Conservation (phyloP, 2,329 filamentous ascomycete genomes). For the Volutella citrinella region DNA sequence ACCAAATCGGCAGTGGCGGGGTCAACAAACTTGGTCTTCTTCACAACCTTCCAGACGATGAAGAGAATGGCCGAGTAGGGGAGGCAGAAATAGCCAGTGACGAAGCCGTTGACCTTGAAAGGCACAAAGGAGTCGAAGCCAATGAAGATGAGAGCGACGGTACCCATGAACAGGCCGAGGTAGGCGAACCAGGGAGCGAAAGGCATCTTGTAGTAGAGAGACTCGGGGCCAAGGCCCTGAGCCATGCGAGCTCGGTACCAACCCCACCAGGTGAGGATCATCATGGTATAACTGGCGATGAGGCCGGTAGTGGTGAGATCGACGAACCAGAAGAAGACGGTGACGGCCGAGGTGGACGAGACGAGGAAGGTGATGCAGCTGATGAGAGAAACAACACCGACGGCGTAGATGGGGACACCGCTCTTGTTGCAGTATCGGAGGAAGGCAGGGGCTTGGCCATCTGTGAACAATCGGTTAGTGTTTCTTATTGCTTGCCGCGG, state of each 20-base stretch:
- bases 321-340: conserved; percentile 51
- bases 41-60: conserved; percentile 33
- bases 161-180: conserved; percentile 44
- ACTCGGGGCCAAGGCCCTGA: conserved; percentile 42
- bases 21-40: conserved; percentile 51
- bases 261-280: conserved; percentile 39
- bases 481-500: too few relatives aligned
- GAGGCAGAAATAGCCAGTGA: conserved; percentile 53
- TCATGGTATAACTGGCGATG: conserved; percentile 53
- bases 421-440: conserved; percentile 55
- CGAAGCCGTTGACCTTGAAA: conserved; percentile 45
- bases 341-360: conserved; percentile 42
- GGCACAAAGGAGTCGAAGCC: conserved; percentile 55
- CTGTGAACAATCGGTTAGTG: conserved; percentile 14
- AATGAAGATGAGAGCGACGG: conserved; percentile 51
- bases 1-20: conserved; percentile 22
- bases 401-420: conserved; percentile 57
- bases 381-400: conserved; percentile 45
- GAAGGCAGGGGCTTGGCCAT: conserved; percentile 45
- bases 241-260: conserved; percentile 48
- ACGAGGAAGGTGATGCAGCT: conserved; percentile 50
- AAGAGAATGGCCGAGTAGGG: conserved; percentile 56
- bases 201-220: conserved; percentile 48
- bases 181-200: conserved; percentile 52
- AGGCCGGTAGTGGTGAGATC: conserved; percentile 53